Evolutionary conservation across 2,329 filamentous ascomycete genomes (phyloP).

Genomic region (Venturia oleaginea): DNA sequence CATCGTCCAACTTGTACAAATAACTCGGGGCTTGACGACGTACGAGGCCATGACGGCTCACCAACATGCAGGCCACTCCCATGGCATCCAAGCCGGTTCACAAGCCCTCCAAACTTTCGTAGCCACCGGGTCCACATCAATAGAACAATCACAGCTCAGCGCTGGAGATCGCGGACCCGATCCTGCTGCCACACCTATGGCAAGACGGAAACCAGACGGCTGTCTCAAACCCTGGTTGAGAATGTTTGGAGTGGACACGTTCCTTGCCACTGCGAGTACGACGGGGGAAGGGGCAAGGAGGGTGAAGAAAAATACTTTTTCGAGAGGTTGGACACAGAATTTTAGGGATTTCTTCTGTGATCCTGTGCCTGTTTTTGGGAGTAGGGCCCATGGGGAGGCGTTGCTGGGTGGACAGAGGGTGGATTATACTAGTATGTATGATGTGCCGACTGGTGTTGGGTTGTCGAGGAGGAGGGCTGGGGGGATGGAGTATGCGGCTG

Average conservation of each 20-base stretch:
- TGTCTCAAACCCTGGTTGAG: slow-evolving; percentile 73
- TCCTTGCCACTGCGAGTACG: slow-evolving; percentile 79
- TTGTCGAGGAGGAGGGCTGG: slow-evolving; percentile 6
- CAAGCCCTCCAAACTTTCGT: slow-evolving; percentile 64
- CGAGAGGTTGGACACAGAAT: slow-evolving; percentile 72
- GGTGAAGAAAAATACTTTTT: slow-evolving; percentile 64
- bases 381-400: slow-evolving; percentile 62
- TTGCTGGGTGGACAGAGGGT: slow-evolving; percentile 69
- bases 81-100: slow-evolving; percentile 32
- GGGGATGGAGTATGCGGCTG: slow-evolving; percentile 8
- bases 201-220: slow-evolving; percentile 42
- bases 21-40: slow-evolving; percentile 86
- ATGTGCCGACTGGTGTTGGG: slow-evolving; percentile 49
- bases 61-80: slow-evolving; percentile 44
- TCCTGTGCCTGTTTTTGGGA: slow-evolving; percentile 69
- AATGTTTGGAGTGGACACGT: slow-evolving; percentile 83
- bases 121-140: slow-evolving; percentile 56
- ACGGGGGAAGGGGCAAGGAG: slow-evolving; percentile 51
- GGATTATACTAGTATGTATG: slow-evolving; percentile 86
- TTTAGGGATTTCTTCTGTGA: slow-evolving; percentile 97
- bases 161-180: slow-evolving; percentile 56
- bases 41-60: slow-evolving; percentile 93
- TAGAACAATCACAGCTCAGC: slow-evolving; percentile 62
- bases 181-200: slow-evolving; percentile 37
- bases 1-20: slow-evolving; percentile 85